phyloP scores from a whole-genome alignment of 164 flowering plant species.

The Umbilicus rupestris region DNA sequence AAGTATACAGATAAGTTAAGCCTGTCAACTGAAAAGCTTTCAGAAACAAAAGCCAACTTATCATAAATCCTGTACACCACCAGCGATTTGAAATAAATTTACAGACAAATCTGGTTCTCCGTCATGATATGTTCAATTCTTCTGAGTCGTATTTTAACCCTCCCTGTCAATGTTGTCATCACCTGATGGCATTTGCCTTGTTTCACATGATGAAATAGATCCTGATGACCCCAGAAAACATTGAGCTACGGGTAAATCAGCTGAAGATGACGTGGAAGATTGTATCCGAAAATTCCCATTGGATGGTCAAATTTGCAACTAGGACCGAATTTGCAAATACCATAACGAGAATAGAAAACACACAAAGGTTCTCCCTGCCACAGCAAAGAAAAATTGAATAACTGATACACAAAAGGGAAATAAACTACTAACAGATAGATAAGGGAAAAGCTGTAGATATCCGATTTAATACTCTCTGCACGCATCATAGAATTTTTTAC shows the following conservation, averaged over 20 bases:
- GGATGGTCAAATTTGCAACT: slow-evolving; percentile 99
- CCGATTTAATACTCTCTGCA: too few species aligned
- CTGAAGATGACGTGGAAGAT: slow-evolving; percentile 44
- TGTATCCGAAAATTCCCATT: slow-evolving; percentile 59
- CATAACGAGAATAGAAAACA: slow-evolving; percentile 88
- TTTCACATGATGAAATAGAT: slow-evolving; percentile 44
- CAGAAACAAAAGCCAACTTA: slow-evolving; percentile 25
- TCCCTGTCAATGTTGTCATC: slow-evolving; percentile 54
- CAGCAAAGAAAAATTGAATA: slow-evolving; percentile 11
- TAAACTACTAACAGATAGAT: too few species aligned
- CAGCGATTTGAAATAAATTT: slow-evolving; percentile 57
- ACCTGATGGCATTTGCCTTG: slow-evolving; percentile 58
- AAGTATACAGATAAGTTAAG: slow-evolving; percentile 20
- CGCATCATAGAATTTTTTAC: neutral
- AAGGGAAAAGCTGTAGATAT: too few species aligned
- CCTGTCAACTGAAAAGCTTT: slow-evolving; percentile 34
- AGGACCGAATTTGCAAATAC: slow-evolving; percentile 96
- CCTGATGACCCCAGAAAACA: slow-evolving; percentile 63
- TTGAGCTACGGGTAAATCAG: slow-evolving; percentile 46
- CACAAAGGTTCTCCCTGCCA: slow-evolving; percentile 89
- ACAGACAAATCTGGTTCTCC: slow-evolving; percentile 28
- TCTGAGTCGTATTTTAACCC: slow-evolving; percentile 25
- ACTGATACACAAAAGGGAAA: too few species aligned
- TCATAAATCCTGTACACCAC: slow-evolving; percentile 51
- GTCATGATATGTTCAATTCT: slow-evolving; percentile 20